Percentiles rank a stretch among this genome's conserved stretches.
Conservation (phyloP, 345 rosid species). For the Xanthoceras sorbifolium region DNA sequence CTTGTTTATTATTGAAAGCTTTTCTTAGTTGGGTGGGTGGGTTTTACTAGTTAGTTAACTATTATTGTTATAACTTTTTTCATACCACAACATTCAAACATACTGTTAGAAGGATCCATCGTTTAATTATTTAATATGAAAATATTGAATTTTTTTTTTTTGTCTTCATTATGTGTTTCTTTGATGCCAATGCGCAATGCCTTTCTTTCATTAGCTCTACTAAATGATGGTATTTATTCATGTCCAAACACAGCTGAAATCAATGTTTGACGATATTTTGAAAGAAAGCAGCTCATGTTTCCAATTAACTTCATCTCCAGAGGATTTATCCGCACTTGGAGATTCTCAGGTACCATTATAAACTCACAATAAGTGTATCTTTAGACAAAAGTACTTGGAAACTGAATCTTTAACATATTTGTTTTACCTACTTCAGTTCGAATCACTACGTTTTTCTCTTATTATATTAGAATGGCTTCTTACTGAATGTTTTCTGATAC, state of each 20-base stretch:
- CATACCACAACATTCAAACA: neutral
- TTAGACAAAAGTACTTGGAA: neutral
- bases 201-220: conserved; percentile 1
- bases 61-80: neutral
- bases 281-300: conserved; percentile 33
- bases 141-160: neutral
- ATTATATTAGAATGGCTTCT: neutral
- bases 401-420: neutral
- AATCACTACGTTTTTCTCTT: neutral
- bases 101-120: neutral
- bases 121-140: neutral
- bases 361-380: neutral
- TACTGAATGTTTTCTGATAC: neutral
- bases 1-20: no score
- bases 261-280: conserved; percentile 36
- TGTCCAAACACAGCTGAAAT: conserved; percentile 46
- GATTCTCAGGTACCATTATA: conserved; percentile 45
- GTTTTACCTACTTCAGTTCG: neutral
- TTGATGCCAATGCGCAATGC: neutral
- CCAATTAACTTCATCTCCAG: conserved; percentile 37
- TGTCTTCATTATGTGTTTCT: neutral
- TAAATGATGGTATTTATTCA: conserved; percentile 13
- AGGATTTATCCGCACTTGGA: conserved; percentile 41
- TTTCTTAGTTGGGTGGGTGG: no score
- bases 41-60: no score